These are phyloP conservation scores for Pseudocercospora crystallina DNA, from an alignment of 2,329 filamentous ascomycete species.

Conservation along the genomic window DNA sequence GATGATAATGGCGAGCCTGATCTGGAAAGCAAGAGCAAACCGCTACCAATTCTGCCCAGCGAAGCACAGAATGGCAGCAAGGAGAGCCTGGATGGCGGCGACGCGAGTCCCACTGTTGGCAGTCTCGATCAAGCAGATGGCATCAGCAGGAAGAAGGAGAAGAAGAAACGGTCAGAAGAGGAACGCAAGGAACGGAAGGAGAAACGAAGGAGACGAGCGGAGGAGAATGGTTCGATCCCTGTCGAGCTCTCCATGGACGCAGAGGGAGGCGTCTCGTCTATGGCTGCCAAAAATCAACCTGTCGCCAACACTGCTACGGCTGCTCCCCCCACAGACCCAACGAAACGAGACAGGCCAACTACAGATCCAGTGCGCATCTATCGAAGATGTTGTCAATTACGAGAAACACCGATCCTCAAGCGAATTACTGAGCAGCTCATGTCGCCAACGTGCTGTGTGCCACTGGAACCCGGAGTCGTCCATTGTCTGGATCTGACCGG, in stretches of 20 bases:
- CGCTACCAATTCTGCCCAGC: slow-evolving; percentile 16
- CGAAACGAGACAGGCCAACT: slow-evolving; percentile 69
- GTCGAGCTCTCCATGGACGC: slow-evolving; percentile 76
- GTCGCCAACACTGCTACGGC: slow-evolving; percentile 32
- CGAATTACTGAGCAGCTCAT: slow-evolving; percentile 87
- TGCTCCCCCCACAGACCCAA: slow-evolving; percentile 39
- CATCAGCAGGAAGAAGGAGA: slow-evolving; percentile 75
- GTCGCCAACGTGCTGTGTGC: slow-evolving; percentile 64
- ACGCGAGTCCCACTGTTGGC: slow-evolving; percentile 21
- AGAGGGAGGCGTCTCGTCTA: slow-evolving; percentile 47
- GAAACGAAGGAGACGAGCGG: slow-evolving; percentile 77
- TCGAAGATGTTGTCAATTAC: slow-evolving; percentile 85
- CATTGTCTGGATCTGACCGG: slow-evolving; percentile 79
- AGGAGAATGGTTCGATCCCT: slow-evolving; percentile 83
- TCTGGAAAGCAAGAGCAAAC: slow-evolving; percentile 36
- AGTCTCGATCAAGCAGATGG: slow-evolving; percentile 27
- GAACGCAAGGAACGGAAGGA: slow-evolving; percentile 91
- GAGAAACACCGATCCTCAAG: slow-evolving; percentile 89
- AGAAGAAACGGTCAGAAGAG: slow-evolving; percentile 92
- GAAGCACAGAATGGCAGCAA: slow-evolving; percentile 7
- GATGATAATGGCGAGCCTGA: slow-evolving; percentile 48
- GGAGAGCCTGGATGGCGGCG: slow-evolving; percentile 11
- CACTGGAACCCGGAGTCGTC: slow-evolving; percentile 70
- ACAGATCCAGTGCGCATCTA: slow-evolving; percentile 93
- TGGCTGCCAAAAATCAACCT: slow-evolving; percentile 28